phyloP scores from a whole-genome alignment of 1,284 basidiomycete species.

The Cryptococcus hybrid region DNA sequence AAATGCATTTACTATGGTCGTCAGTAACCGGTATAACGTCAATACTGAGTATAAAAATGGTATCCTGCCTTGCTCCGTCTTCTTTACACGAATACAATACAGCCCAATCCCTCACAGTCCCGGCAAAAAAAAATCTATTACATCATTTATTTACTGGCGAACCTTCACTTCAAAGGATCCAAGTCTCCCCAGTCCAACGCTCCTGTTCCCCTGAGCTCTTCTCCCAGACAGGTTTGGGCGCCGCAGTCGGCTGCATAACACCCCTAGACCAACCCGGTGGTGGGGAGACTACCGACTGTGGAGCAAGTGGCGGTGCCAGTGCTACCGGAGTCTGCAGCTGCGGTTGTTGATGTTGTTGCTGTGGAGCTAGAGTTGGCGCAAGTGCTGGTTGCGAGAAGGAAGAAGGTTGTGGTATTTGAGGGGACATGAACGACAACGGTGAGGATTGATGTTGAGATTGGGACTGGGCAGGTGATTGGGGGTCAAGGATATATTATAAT shows the following conservation, averaged over 20 bases:
- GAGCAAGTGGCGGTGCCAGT: no score
- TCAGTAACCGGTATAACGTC: no score
- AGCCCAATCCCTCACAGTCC: no score
- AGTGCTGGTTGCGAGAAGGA: conserved; percentile 4
- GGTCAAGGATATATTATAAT: conserved; percentile 44
- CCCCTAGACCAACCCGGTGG: conserved; percentile 43
- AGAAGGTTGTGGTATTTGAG: conserved; percentile 2
- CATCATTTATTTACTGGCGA: no score
- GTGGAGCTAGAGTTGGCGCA: no score
- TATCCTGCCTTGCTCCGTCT: no score
- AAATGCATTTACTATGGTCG: no score
- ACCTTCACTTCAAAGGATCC: conserved; percentile 42
- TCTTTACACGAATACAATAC: no score
- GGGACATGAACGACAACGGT: conserved; percentile 15
- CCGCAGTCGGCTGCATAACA: conserved; percentile 42
- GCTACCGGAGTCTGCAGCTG: no score
- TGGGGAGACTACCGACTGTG: conserved; percentile 20
- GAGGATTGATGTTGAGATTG: conserved; percentile 12
- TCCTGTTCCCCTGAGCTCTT: conserved; percentile 12
- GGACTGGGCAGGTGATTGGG: no score
- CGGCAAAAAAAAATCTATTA: no score
- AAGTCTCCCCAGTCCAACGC: conserved; percentile 47
- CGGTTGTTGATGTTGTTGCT: neutral
- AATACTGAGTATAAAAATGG: no score
- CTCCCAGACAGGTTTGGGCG: conserved; percentile 31